These are phyloP conservation scores for Petasospora fabianii DNA, from an alignment of 1,139 yeast species.

Conservation along the genomic window DNA sequence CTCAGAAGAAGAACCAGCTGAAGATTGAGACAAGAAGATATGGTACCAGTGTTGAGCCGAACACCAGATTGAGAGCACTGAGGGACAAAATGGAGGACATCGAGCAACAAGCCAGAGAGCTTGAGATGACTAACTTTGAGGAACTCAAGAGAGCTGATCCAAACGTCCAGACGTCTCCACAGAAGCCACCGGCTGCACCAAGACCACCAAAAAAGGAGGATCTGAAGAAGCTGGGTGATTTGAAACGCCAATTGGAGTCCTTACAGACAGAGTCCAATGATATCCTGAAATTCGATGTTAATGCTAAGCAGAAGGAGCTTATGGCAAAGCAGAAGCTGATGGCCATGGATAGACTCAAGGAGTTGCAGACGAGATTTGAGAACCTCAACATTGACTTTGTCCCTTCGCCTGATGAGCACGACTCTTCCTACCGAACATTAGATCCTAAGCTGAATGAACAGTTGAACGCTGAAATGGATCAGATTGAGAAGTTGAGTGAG, in stretches of 20 bases:
- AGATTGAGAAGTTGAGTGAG: constrained; percentile 25
- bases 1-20: constrained; percentile 59
- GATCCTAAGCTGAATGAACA: constrained; percentile 26
- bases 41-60: constrained; percentile 66
- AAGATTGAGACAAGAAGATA: constrained; percentile 52
- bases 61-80: constrained; percentile 66
- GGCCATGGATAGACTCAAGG: constrained; percentile 66
- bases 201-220: constrained; percentile 30
- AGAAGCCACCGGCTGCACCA: constrained; percentile 26
- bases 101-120: constrained; percentile 78
- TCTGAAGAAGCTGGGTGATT: constrained; percentile 41
- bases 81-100: constrained; percentile 84
- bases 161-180: constrained; percentile 15
- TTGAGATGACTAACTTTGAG: constrained; percentile 81
- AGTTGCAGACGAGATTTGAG: constrained; percentile 56
- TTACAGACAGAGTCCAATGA: constrained; percentile 73
- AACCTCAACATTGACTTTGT: constrained; percentile 56
- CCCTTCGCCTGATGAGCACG: constrained; percentile 4
- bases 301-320: constrained; percentile 47
- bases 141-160: constrained; percentile 29
- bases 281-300: constrained; percentile 59
- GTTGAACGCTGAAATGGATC: constrained; percentile 25
- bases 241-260: constrained; percentile 54
- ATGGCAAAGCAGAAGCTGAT: constrained; percentile 53
- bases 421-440: constrained; percentile 19